These are phyloP conservation scores for Crithidia mellificae DNA, from an alignment of 208 protist genomes.

Conservation along the genomic window DNA sequence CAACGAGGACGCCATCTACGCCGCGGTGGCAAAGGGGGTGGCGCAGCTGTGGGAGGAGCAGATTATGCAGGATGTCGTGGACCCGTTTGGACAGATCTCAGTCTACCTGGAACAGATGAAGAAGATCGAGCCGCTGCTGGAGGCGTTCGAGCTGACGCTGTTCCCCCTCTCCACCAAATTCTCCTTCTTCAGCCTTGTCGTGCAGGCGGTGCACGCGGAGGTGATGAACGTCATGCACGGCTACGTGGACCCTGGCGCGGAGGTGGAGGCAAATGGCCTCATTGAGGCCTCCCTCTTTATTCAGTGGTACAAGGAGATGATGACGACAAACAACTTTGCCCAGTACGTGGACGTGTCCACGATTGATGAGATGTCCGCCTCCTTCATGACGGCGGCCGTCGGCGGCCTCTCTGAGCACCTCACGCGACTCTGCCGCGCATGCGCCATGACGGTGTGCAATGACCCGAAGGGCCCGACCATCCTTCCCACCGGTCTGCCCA, in stretches of 20 bases:
- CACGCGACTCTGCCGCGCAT: conserved; percentile 69
- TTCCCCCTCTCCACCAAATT: conserved; percentile 78
- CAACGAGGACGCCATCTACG: conserved; percentile 49
- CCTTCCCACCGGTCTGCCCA: conserved; percentile 57
- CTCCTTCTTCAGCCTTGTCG: conserved; percentile 77
- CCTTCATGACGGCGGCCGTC: conserved; percentile 76
- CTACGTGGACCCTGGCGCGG: conserved; percentile 54
- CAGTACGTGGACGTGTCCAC: conserved; percentile 60
- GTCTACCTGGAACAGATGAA: conserved; percentile 87
- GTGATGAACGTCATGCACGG: conserved; percentile 74
- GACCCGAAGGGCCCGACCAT: conserved; percentile 55
- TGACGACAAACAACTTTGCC: conserved; percentile 68
- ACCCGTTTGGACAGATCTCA: conserved; percentile 69
- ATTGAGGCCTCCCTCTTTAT: conserved; percentile 84
- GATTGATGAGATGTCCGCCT: conserved; percentile 66
- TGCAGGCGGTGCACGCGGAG: conserved; percentile 66
- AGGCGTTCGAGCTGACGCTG: conserved; percentile 80
- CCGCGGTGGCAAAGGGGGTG: conserved; percentile 60
- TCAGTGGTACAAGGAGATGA: conserved; percentile 85
- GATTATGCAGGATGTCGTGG: conserved; percentile 79
- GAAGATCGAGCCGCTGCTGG: conserved; percentile 77
- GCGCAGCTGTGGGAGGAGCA: conserved; percentile 79
- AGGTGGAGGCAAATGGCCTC: conserved; percentile 67
- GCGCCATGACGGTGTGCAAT: conserved; percentile 69
- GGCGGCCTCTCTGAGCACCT: conserved; percentile 77